Conservation (phyloP, 129 eudicot genomes). For the Daucus carota region DNA sequence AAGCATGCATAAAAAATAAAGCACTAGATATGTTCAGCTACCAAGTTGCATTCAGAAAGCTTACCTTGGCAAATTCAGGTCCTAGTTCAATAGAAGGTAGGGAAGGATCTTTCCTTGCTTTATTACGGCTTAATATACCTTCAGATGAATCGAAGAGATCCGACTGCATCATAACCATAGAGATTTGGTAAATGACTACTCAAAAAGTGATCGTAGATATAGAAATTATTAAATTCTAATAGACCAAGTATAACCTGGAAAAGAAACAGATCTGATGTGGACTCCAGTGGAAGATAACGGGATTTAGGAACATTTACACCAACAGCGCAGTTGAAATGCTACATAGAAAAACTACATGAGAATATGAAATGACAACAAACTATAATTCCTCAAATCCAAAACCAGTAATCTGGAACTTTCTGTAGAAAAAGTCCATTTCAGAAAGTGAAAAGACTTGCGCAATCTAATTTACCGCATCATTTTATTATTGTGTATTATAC, state of each 20-base stretch:
- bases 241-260: slow-evolving; percentile 43
- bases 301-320: slow-evolving; percentile 8
- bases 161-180: neutral
- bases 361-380: neutral
- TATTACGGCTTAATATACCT: slow-evolving; percentile 3
- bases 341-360: neutral
- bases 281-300: slow-evolving; percentile 4
- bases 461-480: neutral
- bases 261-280: slow-evolving; percentile 65
- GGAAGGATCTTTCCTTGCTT: neutral
- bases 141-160: slow-evolving; percentile 6
- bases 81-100: slow-evolving; percentile 9
- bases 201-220: neutral
- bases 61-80: slow-evolving; percentile 7
- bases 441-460: neutral
- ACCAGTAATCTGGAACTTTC: neutral
- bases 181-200: neutral
- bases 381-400: neutral
- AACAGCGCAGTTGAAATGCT: neutral
- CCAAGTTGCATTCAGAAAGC: neutral
- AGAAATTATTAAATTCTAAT: neutral
- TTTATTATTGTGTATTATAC: neutral
- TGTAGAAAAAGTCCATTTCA: neutral
- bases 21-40: neutral
- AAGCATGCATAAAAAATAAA: too few relatives aligned